phyloP scores from a whole-genome alignment of 768 basidiomycete genomes.

The Agaricus subrufescens region DNA sequence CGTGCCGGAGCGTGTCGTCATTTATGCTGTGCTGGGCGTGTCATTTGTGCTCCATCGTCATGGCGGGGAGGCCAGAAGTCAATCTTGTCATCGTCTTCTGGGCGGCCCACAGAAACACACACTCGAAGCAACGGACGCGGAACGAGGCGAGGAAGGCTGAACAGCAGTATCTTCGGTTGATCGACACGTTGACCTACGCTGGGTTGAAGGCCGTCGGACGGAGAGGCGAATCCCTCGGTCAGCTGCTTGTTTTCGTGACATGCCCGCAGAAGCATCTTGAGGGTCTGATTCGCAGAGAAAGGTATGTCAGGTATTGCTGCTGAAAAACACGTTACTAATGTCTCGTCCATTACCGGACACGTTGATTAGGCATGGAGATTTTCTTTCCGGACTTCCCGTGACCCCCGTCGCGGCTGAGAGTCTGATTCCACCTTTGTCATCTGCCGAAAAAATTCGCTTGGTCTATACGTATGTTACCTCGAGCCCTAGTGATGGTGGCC shows the following conservation, averaged over 20 bases:
- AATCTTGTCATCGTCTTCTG: constrained; percentile 75
- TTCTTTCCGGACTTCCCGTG: constrained; percentile 68
- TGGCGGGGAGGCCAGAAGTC: constrained; percentile 40
- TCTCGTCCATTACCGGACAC: neutral
- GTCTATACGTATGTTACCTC: constrained; percentile 70
- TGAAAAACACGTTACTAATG: neutral
- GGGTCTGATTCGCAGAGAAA: constrained; percentile 66
- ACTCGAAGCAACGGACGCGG: constrained; percentile 59
- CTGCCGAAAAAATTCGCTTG: constrained; percentile 79
- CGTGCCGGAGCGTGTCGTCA: constrained; percentile 10
- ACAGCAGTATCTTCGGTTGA: constrained; percentile 62
- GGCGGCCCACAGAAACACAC: constrained; percentile 39
- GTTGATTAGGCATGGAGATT: constrained; percentile 60
- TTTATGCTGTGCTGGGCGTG: neutral
- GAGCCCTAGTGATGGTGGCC: constrained; percentile 69
- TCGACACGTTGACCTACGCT: constrained; percentile 54
- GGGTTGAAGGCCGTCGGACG: constrained; percentile 71
- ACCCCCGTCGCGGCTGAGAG: constrained; percentile 40
- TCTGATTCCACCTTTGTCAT: constrained; percentile 44
- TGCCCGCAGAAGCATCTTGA: constrained; percentile 60
- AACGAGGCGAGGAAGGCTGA: constrained; percentile 62
- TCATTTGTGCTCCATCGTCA: constrained; percentile 1
- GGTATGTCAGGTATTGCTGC: constrained; percentile 42
- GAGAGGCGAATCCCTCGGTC: constrained; percentile 70
- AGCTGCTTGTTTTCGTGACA: constrained; percentile 71